These are phyloP conservation scores for Juglanconis oblonga DNA, from an alignment of 2,329 filamentous ascomycete species.

Conservation along the genomic window DNA sequence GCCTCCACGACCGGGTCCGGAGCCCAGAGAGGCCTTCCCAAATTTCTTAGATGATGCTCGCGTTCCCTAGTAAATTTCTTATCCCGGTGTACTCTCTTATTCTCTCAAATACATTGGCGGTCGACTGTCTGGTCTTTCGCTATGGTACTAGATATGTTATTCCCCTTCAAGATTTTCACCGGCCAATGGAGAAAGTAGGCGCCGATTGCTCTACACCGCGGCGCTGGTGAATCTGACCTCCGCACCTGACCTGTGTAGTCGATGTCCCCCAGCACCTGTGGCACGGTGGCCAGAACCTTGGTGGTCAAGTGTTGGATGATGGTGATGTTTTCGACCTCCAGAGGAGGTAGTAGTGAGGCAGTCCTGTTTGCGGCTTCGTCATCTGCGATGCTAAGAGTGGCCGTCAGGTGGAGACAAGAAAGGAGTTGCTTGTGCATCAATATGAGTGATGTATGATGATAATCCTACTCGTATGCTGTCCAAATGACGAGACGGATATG, in stretches of 20 bases:
- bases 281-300: constrained; percentile 34
- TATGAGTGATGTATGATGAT: constrained; percentile 35
- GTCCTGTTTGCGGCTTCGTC: constrained; percentile 10
- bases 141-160: constrained; percentile 14
- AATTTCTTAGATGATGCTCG: constrained; percentile 7
- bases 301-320: constrained; percentile 30
- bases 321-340: constrained; percentile 20
- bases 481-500: constrained; percentile 36
- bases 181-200: constrained; percentile 38
- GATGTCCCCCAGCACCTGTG: constrained; percentile 35
- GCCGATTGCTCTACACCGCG: constrained; percentile 31
- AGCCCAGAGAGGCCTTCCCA: no score
- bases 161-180: constrained; percentile 32
- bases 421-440: constrained; percentile 34
- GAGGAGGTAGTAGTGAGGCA: constrained; percentile 13
- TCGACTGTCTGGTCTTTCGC: constrained; percentile 26
- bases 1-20: no score
- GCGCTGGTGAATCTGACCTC: constrained; percentile 17
- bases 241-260: constrained; percentile 23
- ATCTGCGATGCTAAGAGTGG: constrained; percentile 3
- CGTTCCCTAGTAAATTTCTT: constrained; percentile 30
- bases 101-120: constrained; percentile 30
- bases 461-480: constrained; percentile 41
- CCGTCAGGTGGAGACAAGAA: constrained; percentile 24
- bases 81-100: constrained; percentile 39